Evolutionary conservation across 163 green algal genomes (phyloP).

Genomic region (Scenedesmus sp.): DNA sequence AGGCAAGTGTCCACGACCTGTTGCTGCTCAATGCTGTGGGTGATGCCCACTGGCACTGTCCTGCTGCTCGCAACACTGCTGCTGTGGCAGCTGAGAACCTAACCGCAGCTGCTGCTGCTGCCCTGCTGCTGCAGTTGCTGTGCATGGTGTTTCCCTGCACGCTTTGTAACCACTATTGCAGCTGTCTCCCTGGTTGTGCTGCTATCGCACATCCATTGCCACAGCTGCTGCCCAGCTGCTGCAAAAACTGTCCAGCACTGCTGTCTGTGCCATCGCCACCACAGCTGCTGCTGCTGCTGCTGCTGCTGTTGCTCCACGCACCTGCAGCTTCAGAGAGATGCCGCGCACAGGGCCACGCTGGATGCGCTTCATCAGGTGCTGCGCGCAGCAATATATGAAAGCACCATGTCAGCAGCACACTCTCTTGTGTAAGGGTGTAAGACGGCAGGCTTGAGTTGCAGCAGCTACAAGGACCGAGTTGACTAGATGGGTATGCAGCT

Average conservation of each 20-base stretch:
- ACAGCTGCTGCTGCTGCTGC: conserved; percentile 17
- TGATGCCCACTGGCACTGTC: too few relatives aligned
- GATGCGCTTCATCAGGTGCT: conserved; percentile 99
- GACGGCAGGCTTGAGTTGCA: not conserved
- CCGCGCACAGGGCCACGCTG: conserved; percentile 97
- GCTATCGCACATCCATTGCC: too few relatives aligned
- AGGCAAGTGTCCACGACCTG: too few relatives aligned
- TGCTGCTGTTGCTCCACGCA: conserved; percentile 52
- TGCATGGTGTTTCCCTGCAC: too few relatives aligned
- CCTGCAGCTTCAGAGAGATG: conserved; percentile 99
- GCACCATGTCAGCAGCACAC: not conserved
- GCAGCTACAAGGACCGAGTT: not conserved
- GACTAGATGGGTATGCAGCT: too few relatives aligned
- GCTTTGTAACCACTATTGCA: too few relatives aligned
- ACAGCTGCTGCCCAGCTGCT: not conserved
- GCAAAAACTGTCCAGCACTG: too few relatives aligned
- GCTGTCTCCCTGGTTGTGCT: too few relatives aligned
- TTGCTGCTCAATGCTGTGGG: too few relatives aligned
- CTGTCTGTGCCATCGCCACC: too few relatives aligned
- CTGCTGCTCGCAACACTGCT: too few relatives aligned
- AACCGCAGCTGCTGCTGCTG: not conserved
- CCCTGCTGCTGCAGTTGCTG: not conserved
- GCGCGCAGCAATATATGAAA: conserved; percentile 49
- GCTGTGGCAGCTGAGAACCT: too few relatives aligned
- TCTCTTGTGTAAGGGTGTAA: not conserved